A percentile compares a stretch with the other conserved stretches of the same genome.
phyloP scores from a whole-genome alignment of 2,329 filamentous ascomycete species.

The Penicillium sp. region DNA sequence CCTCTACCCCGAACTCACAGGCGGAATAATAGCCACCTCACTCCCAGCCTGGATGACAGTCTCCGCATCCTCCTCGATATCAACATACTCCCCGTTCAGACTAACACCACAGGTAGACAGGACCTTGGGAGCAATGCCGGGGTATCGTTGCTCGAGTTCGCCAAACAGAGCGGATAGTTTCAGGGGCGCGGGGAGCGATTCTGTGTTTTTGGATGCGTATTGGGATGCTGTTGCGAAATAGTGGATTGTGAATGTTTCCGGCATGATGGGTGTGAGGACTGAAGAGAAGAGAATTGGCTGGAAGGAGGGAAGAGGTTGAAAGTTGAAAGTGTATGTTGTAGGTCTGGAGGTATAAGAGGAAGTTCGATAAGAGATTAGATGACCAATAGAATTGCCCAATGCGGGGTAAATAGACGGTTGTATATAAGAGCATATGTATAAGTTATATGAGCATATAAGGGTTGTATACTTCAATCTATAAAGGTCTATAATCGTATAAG shows the following conservation, averaged over 20 bases:
- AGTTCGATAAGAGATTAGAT: not conserved
- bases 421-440: too few relatives aligned
- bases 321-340: not conserved
- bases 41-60: slow-evolving; percentile 39
- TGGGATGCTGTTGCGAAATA: slow-evolving; percentile 48
- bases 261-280: slow-evolving; percentile 1
- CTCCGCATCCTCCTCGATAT: slow-evolving; percentile 30
- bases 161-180: slow-evolving; percentile 40
- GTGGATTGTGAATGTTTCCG: slow-evolving; percentile 43
- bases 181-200: slow-evolving; percentile 43
- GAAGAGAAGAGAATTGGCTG: not conserved
- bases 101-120: slow-evolving; percentile 44
- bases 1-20: slow-evolving; percentile 47
- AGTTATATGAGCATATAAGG: too few relatives aligned
- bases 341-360: not conserved
- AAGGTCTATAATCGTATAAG: too few relatives aligned
- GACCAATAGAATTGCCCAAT: not conserved
- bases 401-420: not conserved
- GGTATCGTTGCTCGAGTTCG: slow-evolving; percentile 42
- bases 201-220: slow-evolving; percentile 43
- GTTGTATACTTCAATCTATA: too few relatives aligned
- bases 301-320: not conserved
- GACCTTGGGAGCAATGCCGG: slow-evolving; percentile 43
- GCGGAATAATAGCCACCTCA: slow-evolving; percentile 50
- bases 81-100: slow-evolving; percentile 47